These are phyloP conservation scores for Hymenoscyphus linearis DNA, from an alignment of 2,329 filamentous ascomycete genomes.

Conservation along the genomic window DNA sequence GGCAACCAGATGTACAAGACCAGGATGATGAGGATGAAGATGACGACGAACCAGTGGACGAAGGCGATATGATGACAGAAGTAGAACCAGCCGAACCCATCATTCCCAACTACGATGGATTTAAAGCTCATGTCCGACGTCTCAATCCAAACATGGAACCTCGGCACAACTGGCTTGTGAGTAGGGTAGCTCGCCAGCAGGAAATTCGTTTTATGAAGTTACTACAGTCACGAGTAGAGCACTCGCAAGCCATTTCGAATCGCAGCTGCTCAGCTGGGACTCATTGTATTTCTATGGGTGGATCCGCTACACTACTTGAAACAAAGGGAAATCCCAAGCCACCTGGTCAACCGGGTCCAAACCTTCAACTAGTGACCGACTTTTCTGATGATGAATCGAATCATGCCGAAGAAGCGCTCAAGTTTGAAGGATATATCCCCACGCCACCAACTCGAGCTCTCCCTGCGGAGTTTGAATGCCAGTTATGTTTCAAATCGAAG, in stretches of 20 bases:
- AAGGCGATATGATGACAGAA: slow-evolving; percentile 56
- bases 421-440: too few relatives aligned
- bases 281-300: slow-evolving; percentile 63
- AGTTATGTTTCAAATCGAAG: slow-evolving; percentile 79
- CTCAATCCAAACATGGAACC: slow-evolving; percentile 69
- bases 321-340: slow-evolving; percentile 55
- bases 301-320: slow-evolving; percentile 57
- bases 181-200: slow-evolving; percentile 79
- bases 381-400: slow-evolving; percentile 62
- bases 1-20: slow-evolving; percentile 29
- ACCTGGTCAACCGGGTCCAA: slow-evolving; percentile 48
- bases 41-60: slow-evolving; percentile 58
- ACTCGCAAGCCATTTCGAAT: slow-evolving; percentile 54
- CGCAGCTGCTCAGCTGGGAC: slow-evolving; percentile 54
- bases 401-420: slow-evolving; percentile 64
- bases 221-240: slow-evolving; percentile 64
- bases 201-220: slow-evolving; percentile 72
- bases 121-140: slow-evolving; percentile 65
- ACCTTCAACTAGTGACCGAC: slow-evolving; percentile 50
- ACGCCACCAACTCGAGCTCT: slow-evolving; percentile 71
- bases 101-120: slow-evolving; percentile 68
- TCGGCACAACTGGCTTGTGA: slow-evolving; percentile 58
- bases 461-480: slow-evolving; percentile 85
- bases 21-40: slow-evolving; percentile 51
- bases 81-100: slow-evolving; percentile 60